Percentiles rank a stretch among this genome's conserved stretches.
Conservation (phyloP, 2,329 filamentous ascomycete genomes). For the Talaromyces atroroseus region DNA sequence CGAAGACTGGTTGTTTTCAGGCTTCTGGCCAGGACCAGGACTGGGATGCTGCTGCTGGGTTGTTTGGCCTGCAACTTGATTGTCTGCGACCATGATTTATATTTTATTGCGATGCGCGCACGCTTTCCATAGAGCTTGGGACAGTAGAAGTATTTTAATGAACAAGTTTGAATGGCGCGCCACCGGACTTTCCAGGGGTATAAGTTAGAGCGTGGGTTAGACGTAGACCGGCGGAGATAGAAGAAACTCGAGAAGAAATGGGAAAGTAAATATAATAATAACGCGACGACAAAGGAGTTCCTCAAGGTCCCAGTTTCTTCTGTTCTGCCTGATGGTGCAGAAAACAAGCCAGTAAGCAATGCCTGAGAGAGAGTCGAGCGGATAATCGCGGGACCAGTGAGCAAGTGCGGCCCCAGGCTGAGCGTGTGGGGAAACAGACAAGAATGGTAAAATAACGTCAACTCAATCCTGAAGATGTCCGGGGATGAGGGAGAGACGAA, state of each 20-base stretch:
- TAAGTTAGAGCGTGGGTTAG: background rate
- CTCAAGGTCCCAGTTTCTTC: background rate
- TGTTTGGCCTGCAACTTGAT: background rate
- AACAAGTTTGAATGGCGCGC: background rate
- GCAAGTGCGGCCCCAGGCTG: no score
- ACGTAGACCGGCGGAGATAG: background rate
- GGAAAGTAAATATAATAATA: background rate
- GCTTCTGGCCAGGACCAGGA: background rate
- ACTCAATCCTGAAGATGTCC: no score
- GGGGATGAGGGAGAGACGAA: no score
- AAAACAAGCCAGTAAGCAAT: background rate
- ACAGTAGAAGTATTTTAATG: no score
- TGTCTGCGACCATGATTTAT: slow-evolving; percentile 7
- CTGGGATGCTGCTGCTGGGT: slow-evolving; percentile 4
- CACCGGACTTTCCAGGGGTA: background rate
- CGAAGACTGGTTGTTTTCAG: slow-evolving; percentile 4
- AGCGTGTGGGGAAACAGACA: background rate
- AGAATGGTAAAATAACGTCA: no score
- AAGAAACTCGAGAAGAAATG: background rate
- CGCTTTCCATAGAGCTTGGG: slow-evolving; percentile 6
- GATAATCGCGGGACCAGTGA: background rate
- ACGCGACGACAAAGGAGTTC: background rate
- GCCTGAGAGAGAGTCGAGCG: no score
- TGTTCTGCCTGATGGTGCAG: background rate
- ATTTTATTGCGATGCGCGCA: slow-evolving; percentile 1